Conservation (phyloP, 2,329 filamentous ascomycete species). For the Madurella mycetomatis region DNA sequence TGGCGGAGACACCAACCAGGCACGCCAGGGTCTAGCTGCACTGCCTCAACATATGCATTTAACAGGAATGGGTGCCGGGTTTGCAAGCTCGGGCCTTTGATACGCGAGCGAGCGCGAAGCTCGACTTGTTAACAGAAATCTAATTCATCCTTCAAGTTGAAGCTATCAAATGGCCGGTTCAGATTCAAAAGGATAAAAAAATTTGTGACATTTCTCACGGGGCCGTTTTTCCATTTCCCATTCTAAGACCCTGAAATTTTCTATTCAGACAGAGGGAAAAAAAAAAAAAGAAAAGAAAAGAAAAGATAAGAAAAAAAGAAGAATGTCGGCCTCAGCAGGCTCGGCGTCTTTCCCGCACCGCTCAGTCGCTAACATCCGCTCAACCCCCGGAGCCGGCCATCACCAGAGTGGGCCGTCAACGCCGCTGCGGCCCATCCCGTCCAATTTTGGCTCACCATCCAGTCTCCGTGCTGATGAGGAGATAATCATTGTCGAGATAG, state of each 20-base stretch:
- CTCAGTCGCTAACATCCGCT: slow-evolving; percentile 54
- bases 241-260: too few species aligned
- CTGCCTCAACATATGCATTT: background rate
- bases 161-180: background rate
- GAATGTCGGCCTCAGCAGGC: slow-evolving; percentile 15
- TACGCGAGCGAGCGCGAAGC: too few species aligned
- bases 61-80: background rate
- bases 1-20: slow-evolving; percentile 14
- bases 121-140: background rate
- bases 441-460: slow-evolving; percentile 56
- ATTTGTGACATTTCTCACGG: background rate
- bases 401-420: slow-evolving; percentile 45
- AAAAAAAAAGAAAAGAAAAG: background rate
- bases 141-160: background rate
- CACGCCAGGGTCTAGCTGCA: slow-evolving; percentile 10
- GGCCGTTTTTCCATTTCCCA: too few species aligned
- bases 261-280: background rate
- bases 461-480: slow-evolving; percentile 75
- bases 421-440: slow-evolving; percentile 50
- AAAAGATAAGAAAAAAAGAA: background rate
- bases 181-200: background rate
- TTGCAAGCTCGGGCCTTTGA: too few species aligned
- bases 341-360: slow-evolving; percentile 49
- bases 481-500: slow-evolving; percentile 75
- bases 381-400: slow-evolving; percentile 31